phyloP scores from a whole-genome alignment of 2,329 filamentous ascomycete genomes.

The Achaetomium macrosporum region DNA sequence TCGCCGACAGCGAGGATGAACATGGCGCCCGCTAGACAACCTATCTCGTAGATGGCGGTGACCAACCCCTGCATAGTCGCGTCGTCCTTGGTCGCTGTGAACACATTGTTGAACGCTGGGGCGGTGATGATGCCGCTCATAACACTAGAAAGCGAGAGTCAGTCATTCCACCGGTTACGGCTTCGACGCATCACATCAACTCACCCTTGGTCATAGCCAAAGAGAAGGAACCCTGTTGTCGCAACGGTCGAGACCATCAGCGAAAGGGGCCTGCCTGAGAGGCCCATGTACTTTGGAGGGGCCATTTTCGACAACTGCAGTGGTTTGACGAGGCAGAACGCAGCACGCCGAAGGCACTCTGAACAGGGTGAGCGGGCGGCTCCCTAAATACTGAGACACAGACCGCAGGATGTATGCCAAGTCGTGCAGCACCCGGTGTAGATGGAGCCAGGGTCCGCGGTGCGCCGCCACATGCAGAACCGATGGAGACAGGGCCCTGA shows the following conservation, averaged over 20 bases:
- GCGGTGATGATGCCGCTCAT: constrained; percentile 51
- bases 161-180: background rate
- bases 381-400: constrained; percentile 10
- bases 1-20: constrained; percentile 50
- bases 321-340: background rate
- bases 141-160: constrained; percentile 29
- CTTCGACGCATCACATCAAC: constrained; percentile 24
- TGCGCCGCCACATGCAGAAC: constrained; percentile 3
- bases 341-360: background rate
- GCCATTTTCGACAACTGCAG: constrained; percentile 36
- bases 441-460: background rate
- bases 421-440: background rate
- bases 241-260: constrained; percentile 56
- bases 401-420: background rate
- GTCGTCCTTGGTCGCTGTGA: constrained; percentile 38
- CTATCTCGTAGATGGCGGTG: constrained; percentile 44
- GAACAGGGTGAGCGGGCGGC: background rate
- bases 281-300: constrained; percentile 51
- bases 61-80: constrained; percentile 43
- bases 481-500: constrained; percentile 3
- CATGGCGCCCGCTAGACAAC: constrained; percentile 41
- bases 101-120: constrained; percentile 43
- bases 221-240: constrained; percentile 58
- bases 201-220: constrained; percentile 51
- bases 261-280: constrained; percentile 52